Evolutionary conservation across 345 rosid genomes (phyloP).

Genomic region (Balakata baccata): DNA sequence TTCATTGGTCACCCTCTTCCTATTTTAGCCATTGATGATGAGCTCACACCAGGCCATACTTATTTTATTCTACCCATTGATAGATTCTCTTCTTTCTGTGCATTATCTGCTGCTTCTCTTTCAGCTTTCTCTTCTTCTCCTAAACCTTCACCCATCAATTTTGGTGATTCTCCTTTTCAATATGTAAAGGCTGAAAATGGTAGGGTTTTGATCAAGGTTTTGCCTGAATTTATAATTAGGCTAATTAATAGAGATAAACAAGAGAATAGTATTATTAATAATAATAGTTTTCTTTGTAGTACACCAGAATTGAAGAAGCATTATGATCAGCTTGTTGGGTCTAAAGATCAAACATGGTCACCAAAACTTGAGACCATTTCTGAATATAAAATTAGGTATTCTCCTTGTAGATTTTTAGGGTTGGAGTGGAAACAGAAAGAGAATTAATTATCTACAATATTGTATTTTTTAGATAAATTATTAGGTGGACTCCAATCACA

Average conservation of each 20-base stretch:
- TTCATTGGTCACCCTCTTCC: constrained; percentile 80
- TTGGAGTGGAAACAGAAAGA: constrained; percentile 36
- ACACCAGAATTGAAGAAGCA: constrained; percentile 94
- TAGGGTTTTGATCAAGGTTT: constrained; percentile 25
- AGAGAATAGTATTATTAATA: constrained; percentile 8
- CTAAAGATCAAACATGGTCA: constrained; percentile 72
- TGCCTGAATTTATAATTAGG: constrained; percentile 22
- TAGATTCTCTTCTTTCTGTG: constrained; percentile 38
- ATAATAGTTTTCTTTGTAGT: constrained; percentile 50
- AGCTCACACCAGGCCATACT: constrained; percentile 61
- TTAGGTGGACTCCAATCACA: too few species aligned
- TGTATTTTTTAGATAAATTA: neutral
- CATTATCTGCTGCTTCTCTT: constrained; percentile 58
- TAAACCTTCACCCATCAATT: constrained; percentile 38
- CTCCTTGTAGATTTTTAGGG: constrained; percentile 50
- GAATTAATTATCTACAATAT: neutral
- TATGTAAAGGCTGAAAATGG: constrained; percentile 20
- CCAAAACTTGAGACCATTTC: constrained; percentile 81
- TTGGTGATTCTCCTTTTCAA: constrained; percentile 32
- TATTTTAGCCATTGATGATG: constrained; percentile 59
- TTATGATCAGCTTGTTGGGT: constrained; percentile 67
- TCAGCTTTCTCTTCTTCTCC: constrained; percentile 43
- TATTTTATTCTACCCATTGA: constrained; percentile 81
- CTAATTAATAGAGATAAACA: constrained; percentile 12
- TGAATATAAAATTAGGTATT: constrained; percentile 62